A percentile compares a stretch with the other conserved stretches of the same genome.
Evolutionary conservation across 2,329 filamentous ascomycete genomes (phyloP).

Genomic region (Neospermospora avenae): DNA sequence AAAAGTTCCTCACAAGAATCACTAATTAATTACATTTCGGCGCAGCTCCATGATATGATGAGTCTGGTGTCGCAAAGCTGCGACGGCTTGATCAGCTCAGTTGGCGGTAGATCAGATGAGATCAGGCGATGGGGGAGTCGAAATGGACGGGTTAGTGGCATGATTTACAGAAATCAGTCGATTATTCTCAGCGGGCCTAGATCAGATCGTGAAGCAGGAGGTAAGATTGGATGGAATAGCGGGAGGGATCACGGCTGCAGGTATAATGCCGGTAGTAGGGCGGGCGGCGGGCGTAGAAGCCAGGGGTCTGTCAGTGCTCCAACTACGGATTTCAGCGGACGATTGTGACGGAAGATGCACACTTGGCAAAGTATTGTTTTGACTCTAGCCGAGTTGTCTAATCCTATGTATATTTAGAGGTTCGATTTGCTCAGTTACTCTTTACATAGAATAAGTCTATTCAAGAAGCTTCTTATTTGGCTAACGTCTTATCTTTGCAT

Average conservation of each 20-base stretch:
- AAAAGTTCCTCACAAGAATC: not conserved
- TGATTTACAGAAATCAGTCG: slow-evolving; percentile 14
- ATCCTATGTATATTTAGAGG: too few relatives aligned
- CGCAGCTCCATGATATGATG: not conserved
- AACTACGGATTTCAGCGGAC: not conserved
- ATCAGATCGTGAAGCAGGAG: not conserved
- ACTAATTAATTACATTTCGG: not conserved
- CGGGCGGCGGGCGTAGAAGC: not conserved
- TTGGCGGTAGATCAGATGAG: not conserved
- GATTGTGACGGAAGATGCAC: not conserved
- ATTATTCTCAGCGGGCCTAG: slow-evolving; percentile 14
- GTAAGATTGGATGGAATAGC: not conserved
- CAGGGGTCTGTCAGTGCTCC: not conserved
- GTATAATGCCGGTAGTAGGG: not conserved
- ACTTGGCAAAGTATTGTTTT: not conserved
- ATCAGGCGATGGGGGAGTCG: slow-evolving; percentile 13
- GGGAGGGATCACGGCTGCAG: not conserved
- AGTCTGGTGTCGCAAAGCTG: not conserved
- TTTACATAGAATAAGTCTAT: too few relatives aligned
- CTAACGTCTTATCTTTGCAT: too few relatives aligned
- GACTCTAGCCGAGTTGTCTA: not conserved
- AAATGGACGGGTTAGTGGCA: slow-evolving; percentile 14
- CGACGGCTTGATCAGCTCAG: slow-evolving; percentile 3
- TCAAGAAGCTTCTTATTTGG: too few relatives aligned
- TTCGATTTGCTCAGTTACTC: too few relatives aligned